A percentile compares a stretch with the other conserved stretches of the same genome.
These are phyloP conservation scores for Erodium maritimum DNA, from an alignment of 345 rosid genomes.

Conservation along the genomic window DNA sequence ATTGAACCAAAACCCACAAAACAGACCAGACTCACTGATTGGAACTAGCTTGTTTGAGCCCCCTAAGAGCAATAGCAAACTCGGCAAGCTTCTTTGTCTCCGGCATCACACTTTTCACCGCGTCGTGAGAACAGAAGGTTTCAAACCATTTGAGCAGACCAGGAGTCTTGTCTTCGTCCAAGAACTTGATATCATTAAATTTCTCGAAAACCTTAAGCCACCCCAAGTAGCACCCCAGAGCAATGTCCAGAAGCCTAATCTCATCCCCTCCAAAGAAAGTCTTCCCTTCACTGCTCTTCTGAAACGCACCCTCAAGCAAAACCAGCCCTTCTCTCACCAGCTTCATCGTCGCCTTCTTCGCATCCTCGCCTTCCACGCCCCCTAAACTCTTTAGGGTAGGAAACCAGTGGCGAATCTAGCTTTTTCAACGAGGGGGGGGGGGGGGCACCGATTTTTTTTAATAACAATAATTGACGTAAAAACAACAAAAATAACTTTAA, in stretches of 20 bases:
- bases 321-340: conserved; percentile 27
- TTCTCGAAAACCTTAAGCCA: conserved; percentile 44
- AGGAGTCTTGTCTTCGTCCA: conserved; percentile 33
- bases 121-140: conserved; percentile 34
- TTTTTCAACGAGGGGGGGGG: no score
- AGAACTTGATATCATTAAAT: conserved; percentile 17
- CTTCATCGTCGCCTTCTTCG: conserved; percentile 18
- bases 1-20: no score
- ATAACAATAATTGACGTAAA: not conserved
- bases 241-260: conserved; percentile 58
- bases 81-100: conserved; percentile 53
- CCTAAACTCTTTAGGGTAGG: conserved; percentile 19
- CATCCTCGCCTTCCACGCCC: conserved; percentile 24
- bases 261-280: conserved; percentile 54
- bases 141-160: conserved; percentile 41
- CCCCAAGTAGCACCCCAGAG: conserved; percentile 41
- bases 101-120: conserved; percentile 49
- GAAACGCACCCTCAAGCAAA: conserved; percentile 37
- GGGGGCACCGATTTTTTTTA: no score
- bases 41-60: no score
- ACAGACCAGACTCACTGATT: no score
- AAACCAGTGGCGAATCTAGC: conserved; percentile 49
- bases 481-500: not conserved
- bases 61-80: no score
- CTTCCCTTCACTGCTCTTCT: conserved; percentile 47